Base-by-base conservation (phyloP, 441 rosid species). In the Corymbia citriodora region DNA sequence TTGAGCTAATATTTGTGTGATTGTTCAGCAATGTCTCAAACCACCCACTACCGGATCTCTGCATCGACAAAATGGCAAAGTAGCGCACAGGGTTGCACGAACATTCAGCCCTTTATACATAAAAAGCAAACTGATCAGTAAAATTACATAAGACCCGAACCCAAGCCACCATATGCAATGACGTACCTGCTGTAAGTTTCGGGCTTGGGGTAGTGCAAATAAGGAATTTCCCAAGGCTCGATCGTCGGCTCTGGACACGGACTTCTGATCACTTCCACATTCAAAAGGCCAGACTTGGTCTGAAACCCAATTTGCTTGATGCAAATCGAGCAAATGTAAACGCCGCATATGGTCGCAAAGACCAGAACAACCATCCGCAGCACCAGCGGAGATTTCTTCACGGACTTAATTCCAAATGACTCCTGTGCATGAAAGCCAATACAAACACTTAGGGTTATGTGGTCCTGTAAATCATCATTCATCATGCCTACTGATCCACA, bases 1-100 rank as follows among this genome's bases (percentile, higher is more conserved):
- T 97, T 3, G 99, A 98, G 95, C 99, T 98, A 91, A 97, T 96
- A 90, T 96, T 98, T 25, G 99, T 97, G 92, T 97, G 99, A 90
- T 96, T 97, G 90, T 98, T 98, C 65, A 98, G 93, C 89, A 97
- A 93, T 9, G 99, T 97, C 95, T 98, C 99, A 92, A 98, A 98
- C 99, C 99, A 97, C 88, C 99, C 99, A 88, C 99, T 96, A 90
- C 99, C 99, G 29, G 99, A 98, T 92, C 99, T 96, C 96, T 98
- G 99, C 99, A 97, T 98, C 36, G 99, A 98, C 79, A 98, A 92
- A 93, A 98, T 97, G 53, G 99, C 99, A 91, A 98, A 98, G 94
- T 96, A 92, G 94, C 98, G 95, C 88, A 97, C 99, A n/a, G 99
- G 99, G 95, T 93, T 93, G 96, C 99, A 97, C 2, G 91, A 87